Evolutionary conservation across 257 asterid genomes (phyloP).

Genomic region (Solanum tacnaense): DNA sequence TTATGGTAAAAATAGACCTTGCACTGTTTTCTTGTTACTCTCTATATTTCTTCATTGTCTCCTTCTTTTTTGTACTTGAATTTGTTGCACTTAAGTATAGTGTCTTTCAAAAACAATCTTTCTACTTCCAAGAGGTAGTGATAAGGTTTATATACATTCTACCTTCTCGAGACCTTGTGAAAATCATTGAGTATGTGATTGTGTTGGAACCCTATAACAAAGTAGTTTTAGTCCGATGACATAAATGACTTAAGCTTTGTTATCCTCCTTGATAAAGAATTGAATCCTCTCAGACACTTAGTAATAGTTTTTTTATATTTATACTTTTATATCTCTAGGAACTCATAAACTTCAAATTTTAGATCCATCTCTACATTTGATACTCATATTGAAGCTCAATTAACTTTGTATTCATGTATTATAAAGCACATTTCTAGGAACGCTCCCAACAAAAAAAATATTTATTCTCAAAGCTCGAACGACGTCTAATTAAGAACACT

Average conservation of each 20-base stretch:
- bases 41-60: too few species aligned
- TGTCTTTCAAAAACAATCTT: neutral
- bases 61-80: too few species aligned
- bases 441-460: neutral
- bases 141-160: too few species aligned
- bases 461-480: neutral
- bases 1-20: too few species aligned
- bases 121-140: neutral
- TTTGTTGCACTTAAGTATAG: neutral
- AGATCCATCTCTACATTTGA: neutral
- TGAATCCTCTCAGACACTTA: neutral
- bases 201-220: neutral
- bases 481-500: neutral
- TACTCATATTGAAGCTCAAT: neutral
- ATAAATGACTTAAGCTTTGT: neutral
- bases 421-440: too few species aligned
- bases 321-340: neutral
- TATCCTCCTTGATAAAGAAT: neutral
- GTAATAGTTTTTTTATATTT: too few species aligned
- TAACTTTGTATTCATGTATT: accelerated
- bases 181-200: neutral
- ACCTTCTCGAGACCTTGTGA: neutral
- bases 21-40: too few species aligned
- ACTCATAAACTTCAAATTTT: neutral
- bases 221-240: neutral